Evolutionary conservation across 2,329 filamentous ascomycete genomes (phyloP).

Genomic region (Verticillium alfalfae): DNA sequence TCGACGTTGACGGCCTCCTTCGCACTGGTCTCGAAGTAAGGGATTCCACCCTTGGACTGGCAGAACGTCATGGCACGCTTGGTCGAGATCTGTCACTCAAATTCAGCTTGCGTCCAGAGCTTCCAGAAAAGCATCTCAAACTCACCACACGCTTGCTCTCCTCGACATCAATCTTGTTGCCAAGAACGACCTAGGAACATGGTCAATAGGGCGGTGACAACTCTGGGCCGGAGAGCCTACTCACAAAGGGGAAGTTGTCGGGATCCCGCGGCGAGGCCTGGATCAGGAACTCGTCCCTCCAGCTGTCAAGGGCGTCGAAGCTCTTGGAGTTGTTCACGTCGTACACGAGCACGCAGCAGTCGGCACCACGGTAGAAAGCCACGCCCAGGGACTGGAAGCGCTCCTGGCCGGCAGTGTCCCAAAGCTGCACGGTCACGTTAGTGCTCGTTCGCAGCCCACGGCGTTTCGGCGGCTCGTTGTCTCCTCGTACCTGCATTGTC

Average conservation of each 20-base stretch:
- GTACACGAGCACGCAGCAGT: constrained; percentile 97
- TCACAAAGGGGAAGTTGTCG: constrained; percentile 94
- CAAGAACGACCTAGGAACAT: constrained; percentile 70
- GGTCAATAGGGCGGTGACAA: constrained; percentile 12
- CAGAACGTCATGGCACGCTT: constrained; percentile 97
- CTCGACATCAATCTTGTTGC: constrained; percentile 98
- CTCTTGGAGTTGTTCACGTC: constrained; percentile 99
- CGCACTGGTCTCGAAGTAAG: constrained; percentile 98
- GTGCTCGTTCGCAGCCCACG: background rate
- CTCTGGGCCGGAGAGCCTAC: constrained; percentile 24
- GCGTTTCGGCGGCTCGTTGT: constrained; percentile 1
- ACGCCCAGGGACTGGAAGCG: constrained; percentile 96
- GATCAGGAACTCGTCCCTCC: constrained; percentile 97
- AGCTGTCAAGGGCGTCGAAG: constrained; percentile 96
- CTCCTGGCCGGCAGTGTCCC: constrained; percentile 97
- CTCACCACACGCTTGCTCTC: constrained; percentile 89
- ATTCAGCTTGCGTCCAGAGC: background rate
- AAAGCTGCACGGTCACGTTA: constrained; percentile 61
- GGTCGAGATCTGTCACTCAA: constrained; percentile 65
- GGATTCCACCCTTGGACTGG: constrained; percentile 93
- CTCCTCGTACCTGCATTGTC: constrained; percentile 79
- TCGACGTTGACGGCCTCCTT: constrained; percentile 99
- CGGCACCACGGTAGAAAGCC: constrained; percentile 93
- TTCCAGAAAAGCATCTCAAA: constrained; percentile 4
- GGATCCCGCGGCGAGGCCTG: constrained; percentile 95